Conservation (phyloP, 352 stramenopile species). For the Phytopythium oedochilum region DNA sequence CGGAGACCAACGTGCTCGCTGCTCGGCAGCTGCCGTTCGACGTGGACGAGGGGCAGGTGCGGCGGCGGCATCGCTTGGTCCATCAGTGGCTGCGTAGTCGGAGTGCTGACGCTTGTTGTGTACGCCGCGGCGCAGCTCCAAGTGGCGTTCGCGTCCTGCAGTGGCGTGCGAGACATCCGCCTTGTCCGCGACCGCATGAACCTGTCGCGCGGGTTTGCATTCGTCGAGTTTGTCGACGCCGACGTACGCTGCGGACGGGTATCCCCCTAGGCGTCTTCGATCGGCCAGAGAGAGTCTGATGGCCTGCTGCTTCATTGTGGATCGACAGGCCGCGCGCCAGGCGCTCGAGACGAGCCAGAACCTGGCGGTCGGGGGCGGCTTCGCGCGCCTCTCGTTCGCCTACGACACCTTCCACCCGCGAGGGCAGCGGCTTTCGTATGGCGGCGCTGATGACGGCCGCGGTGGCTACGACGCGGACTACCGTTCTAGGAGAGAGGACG, state of each 20-base stretch:
- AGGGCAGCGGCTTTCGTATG: slow-evolving; percentile 6
- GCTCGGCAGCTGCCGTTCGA: slow-evolving; percentile 68
- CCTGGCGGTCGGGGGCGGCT: slow-evolving; percentile 30
- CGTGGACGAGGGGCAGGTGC: slow-evolving; percentile 73
- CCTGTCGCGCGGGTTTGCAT: slow-evolving; percentile 66
- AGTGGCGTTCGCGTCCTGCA: slow-evolving; percentile 56
- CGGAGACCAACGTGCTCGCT: slow-evolving; percentile 56
- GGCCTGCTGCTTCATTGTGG: not conserved
- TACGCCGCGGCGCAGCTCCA: slow-evolving; percentile 40
- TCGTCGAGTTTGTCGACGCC: slow-evolving; percentile 68
- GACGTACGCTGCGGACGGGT: slow-evolving; percentile 31
- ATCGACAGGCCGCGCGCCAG: slow-evolving; percentile 12
- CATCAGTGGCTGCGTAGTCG: not conserved
- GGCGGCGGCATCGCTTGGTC: slow-evolving; percentile 6
- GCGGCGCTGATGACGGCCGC: slow-evolving; percentile 5
- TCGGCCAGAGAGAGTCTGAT: not conserved
- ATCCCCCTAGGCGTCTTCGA: not conserved
- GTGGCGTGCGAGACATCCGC: slow-evolving; percentile 64
- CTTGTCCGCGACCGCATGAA: slow-evolving; percentile 67
- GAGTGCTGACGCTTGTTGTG: not conserved
- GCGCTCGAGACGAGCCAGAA: slow-evolving; percentile 25
- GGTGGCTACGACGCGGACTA: not conserved
- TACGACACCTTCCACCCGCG: slow-evolving; percentile 31
- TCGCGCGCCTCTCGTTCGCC: slow-evolving; percentile 56
- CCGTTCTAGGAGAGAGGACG: not conserved